Percentiles rank a stretch among this genome's conserved stretches.
Conservation (phyloP, 2,329 filamentous ascomycete genomes). For the Fulvia fulva region DNA sequence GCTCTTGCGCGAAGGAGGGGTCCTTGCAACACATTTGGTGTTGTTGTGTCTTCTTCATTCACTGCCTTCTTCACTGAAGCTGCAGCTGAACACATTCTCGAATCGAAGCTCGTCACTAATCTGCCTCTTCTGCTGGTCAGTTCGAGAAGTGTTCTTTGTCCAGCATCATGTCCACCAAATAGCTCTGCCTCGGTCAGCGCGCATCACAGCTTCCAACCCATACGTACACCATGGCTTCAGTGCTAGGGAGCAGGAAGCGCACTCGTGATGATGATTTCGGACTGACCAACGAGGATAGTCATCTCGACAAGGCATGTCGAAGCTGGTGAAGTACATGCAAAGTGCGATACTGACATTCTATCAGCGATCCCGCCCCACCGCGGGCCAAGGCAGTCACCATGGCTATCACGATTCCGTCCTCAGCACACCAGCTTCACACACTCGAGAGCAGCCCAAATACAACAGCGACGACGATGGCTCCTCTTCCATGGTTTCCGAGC, state of each 20-base stretch:
- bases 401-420: slow-evolving; percentile 28
- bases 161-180: background rate
- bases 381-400: slow-evolving; percentile 14
- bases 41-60: slow-evolving; percentile 4
- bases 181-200: slow-evolving; percentile 3
- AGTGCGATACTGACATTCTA: background rate
- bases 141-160: background rate
- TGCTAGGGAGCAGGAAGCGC: slow-evolving; percentile 18
- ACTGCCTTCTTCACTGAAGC: background rate
- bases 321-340: background rate
- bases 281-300: slow-evolving; percentile 4
- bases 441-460: slow-evolving; percentile 26
- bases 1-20: background rate
- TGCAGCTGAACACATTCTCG: background rate
- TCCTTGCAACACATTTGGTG: slow-evolving; percentile 5
- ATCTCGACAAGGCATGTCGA: slow-evolving; percentile 18
- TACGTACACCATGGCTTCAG: slow-evolving; percentile 9
- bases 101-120: background rate
- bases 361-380: slow-evolving; percentile 21
- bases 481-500: slow-evolving; percentile 32
- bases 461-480: slow-evolving; percentile 30
- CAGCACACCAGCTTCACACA: slow-evolving; percentile 22
- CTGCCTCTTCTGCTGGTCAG: background rate
- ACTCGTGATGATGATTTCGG: slow-evolving; percentile 13
- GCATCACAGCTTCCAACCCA: background rate